Evolutionary conservation across 73 alveolate species (phyloP), one percentile per base, ranked within the genome.

Genomic region (Effrenium voratum): DNA sequence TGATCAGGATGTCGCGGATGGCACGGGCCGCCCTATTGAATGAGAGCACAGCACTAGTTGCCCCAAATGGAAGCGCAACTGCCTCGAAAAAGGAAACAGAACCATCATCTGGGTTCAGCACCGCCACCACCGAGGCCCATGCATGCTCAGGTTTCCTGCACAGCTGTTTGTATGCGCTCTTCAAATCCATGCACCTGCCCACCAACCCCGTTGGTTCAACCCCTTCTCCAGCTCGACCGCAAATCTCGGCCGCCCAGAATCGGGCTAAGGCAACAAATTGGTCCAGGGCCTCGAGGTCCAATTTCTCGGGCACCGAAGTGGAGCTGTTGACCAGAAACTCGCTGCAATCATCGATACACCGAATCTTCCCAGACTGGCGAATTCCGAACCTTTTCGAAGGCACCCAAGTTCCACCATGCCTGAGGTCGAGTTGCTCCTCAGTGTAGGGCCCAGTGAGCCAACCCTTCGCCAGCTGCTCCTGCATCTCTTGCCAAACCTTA

Each of bases 341-440:
- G 80, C 46, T 32, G 46, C 30, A 24, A 26, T 68, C 80, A n/a
- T 68, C 80, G 19, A 68, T 45, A 4, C 46, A 4, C 24, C 80
- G 3, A 8, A 68, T 24, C 46, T 68, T 68, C 44, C 24, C 46
- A 3, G 26, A 43, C 34, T 68, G 46, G n/a, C n/a, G n/a, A n/a
- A n/a, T n/a, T n/a, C 80, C 80, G 80, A 68, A 68, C 80, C 80
- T 68, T 22, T 60, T 60, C 75, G 75, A 60, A 8, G 75, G 38
- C 5, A 60, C n/a, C 75, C 75, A 60, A 16, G 36, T 24, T 32
- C 38, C 38, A 36, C 75, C 75, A 60, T 15, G 38, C n/a, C n/a
- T n/a, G n/a, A n/a, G n/a, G n/a, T n/a, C n/a, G n/a, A n/a, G 15
- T 36, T 60, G 38, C 75, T 8, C 30, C 30, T 10, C 15, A 5